A percentile compares a stretch with the other conserved stretches of the same genome.
These are phyloP conservation scores for Syncephalastrum monosporum DNA, from an alignment of 371 early-diverging fungal genomes.

Conservation along the genomic window DNA sequence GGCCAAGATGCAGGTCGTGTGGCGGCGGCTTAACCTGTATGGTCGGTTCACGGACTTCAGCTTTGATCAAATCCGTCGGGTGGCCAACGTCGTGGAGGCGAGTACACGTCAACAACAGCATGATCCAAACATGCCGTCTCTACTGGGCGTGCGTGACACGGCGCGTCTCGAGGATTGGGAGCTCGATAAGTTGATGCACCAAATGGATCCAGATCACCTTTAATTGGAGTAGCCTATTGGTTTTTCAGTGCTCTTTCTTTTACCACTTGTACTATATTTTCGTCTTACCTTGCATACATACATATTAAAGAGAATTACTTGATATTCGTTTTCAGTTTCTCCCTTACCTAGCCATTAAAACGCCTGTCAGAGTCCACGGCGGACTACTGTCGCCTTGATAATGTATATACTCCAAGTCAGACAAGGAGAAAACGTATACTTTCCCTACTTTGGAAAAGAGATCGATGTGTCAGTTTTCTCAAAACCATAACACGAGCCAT, in stretches of 20 bases:
- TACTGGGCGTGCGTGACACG: neutral
- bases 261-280: neutral
- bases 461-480: too few species aligned
- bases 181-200: slow-evolving; percentile 21
- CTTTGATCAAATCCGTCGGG: slow-evolving; percentile 15
- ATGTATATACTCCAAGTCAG: too few species aligned
- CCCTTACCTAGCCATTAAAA: too few species aligned
- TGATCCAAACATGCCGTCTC: slow-evolving; percentile 1
- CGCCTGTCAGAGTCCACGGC: too few species aligned
- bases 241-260: neutral
- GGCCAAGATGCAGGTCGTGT: slow-evolving; percentile 9
- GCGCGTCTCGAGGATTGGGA: slow-evolving; percentile 27
- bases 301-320: neutral
- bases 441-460: too few species aligned
- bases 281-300: neutral
- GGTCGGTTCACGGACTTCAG: slow-evolving; percentile 17
- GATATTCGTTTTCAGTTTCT: neutral
- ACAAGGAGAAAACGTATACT: too few species aligned
- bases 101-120: slow-evolving; percentile 5
- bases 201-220: slow-evolving; percentile 16
- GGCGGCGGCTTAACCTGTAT: slow-evolving; percentile 17
- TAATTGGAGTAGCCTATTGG: neutral
- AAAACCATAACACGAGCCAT: too few species aligned
- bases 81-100: slow-evolving; percentile 3
- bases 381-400: too few species aligned